Evolutionary conservation across 2,329 filamentous ascomycete genomes (phyloP).

Genomic region (Fusarium fujikuroi): DNA sequence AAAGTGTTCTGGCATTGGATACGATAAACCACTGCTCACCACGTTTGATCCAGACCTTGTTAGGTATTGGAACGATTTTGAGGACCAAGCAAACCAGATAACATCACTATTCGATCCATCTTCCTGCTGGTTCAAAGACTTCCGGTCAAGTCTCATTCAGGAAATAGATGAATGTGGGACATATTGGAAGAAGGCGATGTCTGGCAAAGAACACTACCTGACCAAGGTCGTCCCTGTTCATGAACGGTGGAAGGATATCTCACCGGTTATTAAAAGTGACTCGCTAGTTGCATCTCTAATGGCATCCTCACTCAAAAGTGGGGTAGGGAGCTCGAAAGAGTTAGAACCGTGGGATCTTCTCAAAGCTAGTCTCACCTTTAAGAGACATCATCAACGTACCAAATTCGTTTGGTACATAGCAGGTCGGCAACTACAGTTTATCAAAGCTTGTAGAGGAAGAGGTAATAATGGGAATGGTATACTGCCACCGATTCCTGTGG

Average conservation of each 20-base stretch:
- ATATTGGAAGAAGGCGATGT: neutral
- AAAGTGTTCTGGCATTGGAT: too few relatives aligned
- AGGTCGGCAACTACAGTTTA: conserved; percentile 1
- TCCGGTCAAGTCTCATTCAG: neutral
- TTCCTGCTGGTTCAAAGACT: neutral
- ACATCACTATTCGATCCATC: too few relatives aligned
- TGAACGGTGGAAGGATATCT: neutral
- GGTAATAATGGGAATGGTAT: too few relatives aligned
- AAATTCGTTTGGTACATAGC: neutral
- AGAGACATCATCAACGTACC: neutral
- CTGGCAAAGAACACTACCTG: neutral
- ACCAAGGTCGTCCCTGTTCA: neutral
- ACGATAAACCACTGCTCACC: too few relatives aligned
- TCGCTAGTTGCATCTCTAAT: too few relatives aligned
- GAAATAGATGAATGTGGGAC: neutral
- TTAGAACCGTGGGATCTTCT: neutral
- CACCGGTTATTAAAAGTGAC: neutral
- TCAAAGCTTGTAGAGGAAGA: neutral
- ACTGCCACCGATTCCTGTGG: neutral
- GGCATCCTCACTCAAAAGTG: neutral
- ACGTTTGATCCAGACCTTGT: too few relatives aligned
- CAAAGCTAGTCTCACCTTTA: conserved; percentile 4
- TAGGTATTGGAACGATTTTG: too few relatives aligned
- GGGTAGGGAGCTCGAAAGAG: neutral
- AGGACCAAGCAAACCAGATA: too few relatives aligned